A percentile compares a stretch with the other conserved stretches of the same genome.
These are phyloP conservation scores for Phytophthora pistaciae DNA, from an alignment of 352 stramenopile species.

Conservation along the genomic window DNA sequence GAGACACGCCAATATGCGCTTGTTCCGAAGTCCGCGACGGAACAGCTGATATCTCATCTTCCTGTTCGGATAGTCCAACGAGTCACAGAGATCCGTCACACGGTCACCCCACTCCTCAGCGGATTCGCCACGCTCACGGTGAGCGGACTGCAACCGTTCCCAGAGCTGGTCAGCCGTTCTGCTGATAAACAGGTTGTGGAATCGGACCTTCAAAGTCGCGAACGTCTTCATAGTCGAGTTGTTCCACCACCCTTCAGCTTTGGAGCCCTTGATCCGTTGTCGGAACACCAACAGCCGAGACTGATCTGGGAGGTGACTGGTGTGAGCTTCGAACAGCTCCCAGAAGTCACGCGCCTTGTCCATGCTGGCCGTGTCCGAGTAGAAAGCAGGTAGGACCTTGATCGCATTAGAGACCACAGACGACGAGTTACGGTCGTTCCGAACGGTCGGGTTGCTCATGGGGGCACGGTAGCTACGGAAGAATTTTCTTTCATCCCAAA, in stretches of 20 bases:
- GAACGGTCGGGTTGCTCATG: neutral
- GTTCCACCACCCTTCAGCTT: neutral
- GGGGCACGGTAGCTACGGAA: neutral
- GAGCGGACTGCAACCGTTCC: neutral
- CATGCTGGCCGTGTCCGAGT: neutral
- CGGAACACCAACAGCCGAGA: neutral
- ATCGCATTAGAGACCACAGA: neutral
- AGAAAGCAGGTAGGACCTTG: neutral
- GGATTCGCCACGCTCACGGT: neutral
- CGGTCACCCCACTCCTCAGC: neutral
- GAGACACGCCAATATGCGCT: neutral
- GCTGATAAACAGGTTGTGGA: neutral
- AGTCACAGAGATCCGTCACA: constrained; percentile 1
- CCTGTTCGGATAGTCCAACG: constrained; percentile 2
- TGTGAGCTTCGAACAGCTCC: neutral
- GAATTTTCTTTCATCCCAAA: too few relatives aligned
- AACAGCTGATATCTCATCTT: neutral
- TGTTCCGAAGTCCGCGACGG: constrained; percentile 4
- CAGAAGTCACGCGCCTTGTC: neutral
- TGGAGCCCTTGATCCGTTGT: neutral
- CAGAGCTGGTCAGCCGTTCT: neutral
- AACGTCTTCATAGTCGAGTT: neutral
- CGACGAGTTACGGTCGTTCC: neutral
- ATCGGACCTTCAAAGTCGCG: neutral
- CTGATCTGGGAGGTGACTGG: neutral